Evolutionary conservation across 805 yeast genomes (phyloP), one percentile per base, ranked within the genome.

Genomic region (Myxozyma monticola): DNA sequence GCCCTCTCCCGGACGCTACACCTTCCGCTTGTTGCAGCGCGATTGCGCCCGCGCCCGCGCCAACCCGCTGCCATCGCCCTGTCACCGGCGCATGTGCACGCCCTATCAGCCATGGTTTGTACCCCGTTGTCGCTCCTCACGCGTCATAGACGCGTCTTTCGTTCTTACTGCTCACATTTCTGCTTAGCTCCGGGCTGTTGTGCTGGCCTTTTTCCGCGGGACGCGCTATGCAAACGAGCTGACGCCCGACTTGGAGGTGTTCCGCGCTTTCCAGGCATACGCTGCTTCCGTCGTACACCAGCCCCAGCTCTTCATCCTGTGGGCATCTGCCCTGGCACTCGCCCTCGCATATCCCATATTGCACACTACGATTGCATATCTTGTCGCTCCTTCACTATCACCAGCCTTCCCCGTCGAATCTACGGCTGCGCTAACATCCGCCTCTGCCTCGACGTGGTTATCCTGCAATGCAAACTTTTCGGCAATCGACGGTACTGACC

Each of bases 271-370:
- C 20, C 47, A 52, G 24, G 48, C 37, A 21, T 37, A 38, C 25
- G 66, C 71, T 1, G 48, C 38, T 7, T 29, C 45, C n/a, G 65
- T 75, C n/a, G 60, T 70, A 17, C 65, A 57, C 52, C 65, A 67
- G 35, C 79, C 78, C 4, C 60, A 71, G 25, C 57, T 63, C 2
- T 75, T 69, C 59, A 79, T 79, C 24, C 66, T 80, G 8, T 68
- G 76, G 69, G 82, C 84, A 0, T 68, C 75, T 2, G 62, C 79
- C 2, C 48, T 77, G 1, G 70, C 74, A 7, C 74, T 79, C 49
- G 63, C 76, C 3, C 50, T 79, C 20, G 69, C 81, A 8, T 79
- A 77, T 57, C 81, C 82, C 1, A 62, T 80, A 0, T 58, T 79
- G 10, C 72, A 73, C 57, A 56, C 73, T 10, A 45, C 71, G 2